These are phyloP conservation scores for Sicyos baderoa DNA, from an alignment of 306 rosid species.

Conservation along the genomic window DNA sequence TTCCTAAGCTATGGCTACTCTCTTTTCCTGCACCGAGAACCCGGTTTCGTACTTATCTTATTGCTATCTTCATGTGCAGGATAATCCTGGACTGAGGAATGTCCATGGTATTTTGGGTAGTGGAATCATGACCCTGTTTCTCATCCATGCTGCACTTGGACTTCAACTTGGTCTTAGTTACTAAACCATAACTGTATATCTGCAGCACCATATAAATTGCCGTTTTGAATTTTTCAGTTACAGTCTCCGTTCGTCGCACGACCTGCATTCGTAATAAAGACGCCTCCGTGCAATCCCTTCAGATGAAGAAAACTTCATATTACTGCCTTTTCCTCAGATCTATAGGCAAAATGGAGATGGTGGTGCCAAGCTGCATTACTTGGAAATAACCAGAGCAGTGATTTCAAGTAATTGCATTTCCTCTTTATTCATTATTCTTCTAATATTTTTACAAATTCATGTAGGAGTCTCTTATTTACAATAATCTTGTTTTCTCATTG, in stretches of 20 bases:
- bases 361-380: not conserved
- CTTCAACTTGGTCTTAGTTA: slow-evolving; percentile 75
- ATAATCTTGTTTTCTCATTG: slow-evolving; percentile 4
- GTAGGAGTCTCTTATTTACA: not conserved
- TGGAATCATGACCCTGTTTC: slow-evolving; percentile 72
- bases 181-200: slow-evolving; percentile 18
- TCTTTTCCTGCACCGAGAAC: too few species aligned
- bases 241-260: too few species aligned
- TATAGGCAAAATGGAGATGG: too few species aligned
- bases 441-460: too few species aligned
- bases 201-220: not conserved
- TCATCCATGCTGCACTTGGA: slow-evolving; percentile 77
- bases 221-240: not conserved
- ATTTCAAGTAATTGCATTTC: not conserved
- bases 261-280: too few species aligned
- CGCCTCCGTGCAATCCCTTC: too few species aligned
- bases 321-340: too few species aligned
- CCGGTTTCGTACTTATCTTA: not conserved
- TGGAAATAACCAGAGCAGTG: not conserved
- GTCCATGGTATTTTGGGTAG: slow-evolving; percentile 81
- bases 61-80: slow-evolving; percentile 35
- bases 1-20: too few species aligned
- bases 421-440: not conserved
- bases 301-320: too few species aligned
- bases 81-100: slow-evolving; percentile 60